Evolutionary conservation across 352 stramenopile genomes (phyloP).

Genomic region (Globisporangium carolinianum): DNA sequence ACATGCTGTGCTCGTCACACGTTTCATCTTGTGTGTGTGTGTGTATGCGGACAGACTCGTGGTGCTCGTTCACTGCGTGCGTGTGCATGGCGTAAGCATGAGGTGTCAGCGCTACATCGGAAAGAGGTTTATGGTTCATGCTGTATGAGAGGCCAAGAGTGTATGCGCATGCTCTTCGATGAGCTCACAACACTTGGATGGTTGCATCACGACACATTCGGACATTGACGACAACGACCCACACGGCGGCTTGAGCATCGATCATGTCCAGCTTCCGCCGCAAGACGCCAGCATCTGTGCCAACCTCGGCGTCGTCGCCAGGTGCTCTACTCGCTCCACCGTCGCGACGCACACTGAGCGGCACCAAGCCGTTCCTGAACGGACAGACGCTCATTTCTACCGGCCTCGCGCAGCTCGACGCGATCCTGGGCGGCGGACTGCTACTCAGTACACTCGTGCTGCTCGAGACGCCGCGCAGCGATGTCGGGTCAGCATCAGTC

Average conservation of each 20-base stretch:
- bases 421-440: slow-evolving; percentile 44
- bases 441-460: slow-evolving; percentile 43
- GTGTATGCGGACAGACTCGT: too few relatives aligned
- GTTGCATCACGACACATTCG: too few relatives aligned
- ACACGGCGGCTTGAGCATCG: background rate
- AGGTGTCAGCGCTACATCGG: too few relatives aligned
- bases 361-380: slow-evolving; percentile 65
- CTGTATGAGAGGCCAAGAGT: too few relatives aligned
- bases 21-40: too few relatives aligned
- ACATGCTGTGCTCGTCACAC: too few relatives aligned
- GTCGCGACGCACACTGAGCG: slow-evolving; percentile 14
- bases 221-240: background rate
- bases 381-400: slow-evolving; percentile 52
- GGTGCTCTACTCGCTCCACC: background rate
- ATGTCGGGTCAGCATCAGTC: slow-evolving; percentile 14
- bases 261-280: slow-evolving; percentile 44
- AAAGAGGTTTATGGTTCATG: too few relatives aligned
- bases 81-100: too few relatives aligned
- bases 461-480: slow-evolving; percentile 30
- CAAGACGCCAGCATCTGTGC: slow-evolving; percentile 12
- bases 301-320: background rate
- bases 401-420: slow-evolving; percentile 44
- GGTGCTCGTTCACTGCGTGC: too few relatives aligned
- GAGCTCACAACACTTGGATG: too few relatives aligned
- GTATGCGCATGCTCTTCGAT: too few relatives aligned